Conservation (phyloP, 352 stramenopile species). For the Saprolegnia diclina region DNA sequence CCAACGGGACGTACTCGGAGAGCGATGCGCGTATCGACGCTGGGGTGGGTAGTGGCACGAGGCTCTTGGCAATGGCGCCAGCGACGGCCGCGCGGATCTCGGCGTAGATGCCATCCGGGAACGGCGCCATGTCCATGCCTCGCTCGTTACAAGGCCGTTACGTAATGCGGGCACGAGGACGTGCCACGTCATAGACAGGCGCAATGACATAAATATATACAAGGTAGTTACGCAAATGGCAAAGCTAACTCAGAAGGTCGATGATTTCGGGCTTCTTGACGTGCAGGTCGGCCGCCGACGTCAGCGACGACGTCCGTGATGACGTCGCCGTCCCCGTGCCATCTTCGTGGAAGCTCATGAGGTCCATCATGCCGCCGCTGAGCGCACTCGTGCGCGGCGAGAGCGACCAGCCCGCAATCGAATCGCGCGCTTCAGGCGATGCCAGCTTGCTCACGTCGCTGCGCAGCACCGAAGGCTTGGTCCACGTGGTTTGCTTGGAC, state of each 20-base stretch:
- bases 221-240: background rate
- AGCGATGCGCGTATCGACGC: background rate
- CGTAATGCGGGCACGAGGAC: background rate
- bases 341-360: constrained; percentile 20
- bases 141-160: background rate
- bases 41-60: background rate
- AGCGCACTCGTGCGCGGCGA: background rate
- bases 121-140: background rate
- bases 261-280: constrained; percentile 16
- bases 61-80: background rate
- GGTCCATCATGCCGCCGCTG: constrained; percentile 14
- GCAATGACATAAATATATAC: constrained; percentile 7
- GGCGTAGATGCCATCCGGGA: background rate
- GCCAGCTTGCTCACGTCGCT: constrained; percentile 14
- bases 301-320: background rate
- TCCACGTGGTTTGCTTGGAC: constrained; percentile 63
- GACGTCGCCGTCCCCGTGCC: constrained; percentile 1
- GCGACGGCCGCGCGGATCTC: constrained; percentile 1
- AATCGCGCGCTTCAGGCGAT: constrained; percentile 7
- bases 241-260: background rate
- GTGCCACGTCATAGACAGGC: background rate
- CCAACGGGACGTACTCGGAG: constrained; percentile 2
- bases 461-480: constrained; percentile 43
- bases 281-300: background rate
- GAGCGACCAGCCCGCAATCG: background rate